phyloP scores from a whole-genome alignment of 345 rosid species.

The Linum tenue region DNA sequence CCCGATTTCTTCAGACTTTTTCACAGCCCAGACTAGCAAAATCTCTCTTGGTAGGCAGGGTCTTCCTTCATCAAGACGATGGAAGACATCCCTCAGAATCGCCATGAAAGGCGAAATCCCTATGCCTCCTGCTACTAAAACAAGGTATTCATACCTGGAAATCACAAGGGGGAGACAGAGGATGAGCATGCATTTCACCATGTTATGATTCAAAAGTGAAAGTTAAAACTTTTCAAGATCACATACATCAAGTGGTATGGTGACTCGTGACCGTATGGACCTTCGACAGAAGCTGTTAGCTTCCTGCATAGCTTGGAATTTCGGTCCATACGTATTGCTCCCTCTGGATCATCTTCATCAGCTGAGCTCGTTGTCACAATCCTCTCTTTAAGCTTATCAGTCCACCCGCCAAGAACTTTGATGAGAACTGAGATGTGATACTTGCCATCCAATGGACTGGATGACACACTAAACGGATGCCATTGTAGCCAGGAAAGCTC shows the following conservation, averaged over 20 bases:
- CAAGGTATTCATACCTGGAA: constrained; percentile 65
- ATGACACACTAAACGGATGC: constrained; percentile 97
- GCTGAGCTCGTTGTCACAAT: constrained; percentile 22
- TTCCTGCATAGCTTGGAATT: constrained; percentile 14
- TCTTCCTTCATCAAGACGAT: constrained; percentile 50
- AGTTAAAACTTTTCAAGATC: too few species aligned
- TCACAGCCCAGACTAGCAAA: constrained; percentile 74
- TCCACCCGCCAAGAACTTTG: constrained; percentile 80
- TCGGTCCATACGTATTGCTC: not conserved
- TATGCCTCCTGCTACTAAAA: constrained; percentile 88
- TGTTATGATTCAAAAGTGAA: too few species aligned
- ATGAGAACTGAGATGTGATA: constrained; percentile 59
- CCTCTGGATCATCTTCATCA: constrained; percentile 9
- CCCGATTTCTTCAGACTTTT: constrained; percentile 63
- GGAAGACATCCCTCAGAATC: constrained; percentile 67
- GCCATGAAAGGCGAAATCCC: constrained; percentile 90
- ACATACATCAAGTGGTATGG: constrained; percentile 70
- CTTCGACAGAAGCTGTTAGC: constrained; percentile 75
- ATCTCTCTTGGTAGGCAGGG: constrained; percentile 60
- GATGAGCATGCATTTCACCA: not conserved
- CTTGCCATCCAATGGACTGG: constrained; percentile 77
- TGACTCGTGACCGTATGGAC: constrained; percentile 79
- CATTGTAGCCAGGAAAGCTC: constrained; percentile 91
- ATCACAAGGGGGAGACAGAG: not conserved
- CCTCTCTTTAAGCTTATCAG: constrained; percentile 47